Evolutionary conservation across 805 yeast species (phyloP).

Genomic region (Saturnispora besseyi): DNA sequence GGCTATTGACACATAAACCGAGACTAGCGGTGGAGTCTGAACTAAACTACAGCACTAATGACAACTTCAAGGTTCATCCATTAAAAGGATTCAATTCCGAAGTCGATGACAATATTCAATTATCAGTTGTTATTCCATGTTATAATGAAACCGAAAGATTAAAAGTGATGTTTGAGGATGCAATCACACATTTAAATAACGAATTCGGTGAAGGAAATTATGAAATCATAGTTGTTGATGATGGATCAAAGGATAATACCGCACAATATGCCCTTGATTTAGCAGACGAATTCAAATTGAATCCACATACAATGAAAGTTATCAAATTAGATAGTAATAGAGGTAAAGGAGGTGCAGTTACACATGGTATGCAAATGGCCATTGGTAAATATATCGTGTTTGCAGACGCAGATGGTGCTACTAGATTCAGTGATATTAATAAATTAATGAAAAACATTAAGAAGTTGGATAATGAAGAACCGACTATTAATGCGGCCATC

Average conservation of each 20-base stretch:
- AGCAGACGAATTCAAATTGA: slow-evolving; percentile 38
- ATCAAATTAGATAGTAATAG: slow-evolving; percentile 65
- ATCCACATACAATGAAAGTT: slow-evolving; percentile 59
- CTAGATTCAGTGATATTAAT: slow-evolving; percentile 61
- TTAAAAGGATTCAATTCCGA: slow-evolving; percentile 29
- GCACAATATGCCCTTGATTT: slow-evolving; percentile 60
- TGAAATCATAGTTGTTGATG: slow-evolving; percentile 86
- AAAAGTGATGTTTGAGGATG: slow-evolving; percentile 61
- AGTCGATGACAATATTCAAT: slow-evolving; percentile 13
- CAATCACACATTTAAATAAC: slow-evolving; percentile 43
- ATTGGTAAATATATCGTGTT: slow-evolving; percentile 71
- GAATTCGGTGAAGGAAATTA: slow-evolving; percentile 29
- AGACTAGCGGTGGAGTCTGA: slow-evolving; percentile 48
- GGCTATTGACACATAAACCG: slow-evolving; percentile 54
- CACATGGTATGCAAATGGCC: slow-evolving; percentile 76
- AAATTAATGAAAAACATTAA: slow-evolving; percentile 40
- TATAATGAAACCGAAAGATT: slow-evolving; percentile 77
- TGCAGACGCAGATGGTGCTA: slow-evolving; percentile 98
- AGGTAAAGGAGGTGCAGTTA: slow-evolving; percentile 96
- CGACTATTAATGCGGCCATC: slow-evolving; percentile 39
- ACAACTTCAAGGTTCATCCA: slow-evolving; percentile 23
- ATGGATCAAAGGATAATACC: slow-evolving; percentile 82
- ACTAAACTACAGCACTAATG: slow-evolving; percentile 42
- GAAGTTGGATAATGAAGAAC: slow-evolving; percentile 16
- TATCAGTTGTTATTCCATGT: slow-evolving; percentile 88